Conservation (phyloP, 345 rosid species). For the Durio zibethinus region DNA sequence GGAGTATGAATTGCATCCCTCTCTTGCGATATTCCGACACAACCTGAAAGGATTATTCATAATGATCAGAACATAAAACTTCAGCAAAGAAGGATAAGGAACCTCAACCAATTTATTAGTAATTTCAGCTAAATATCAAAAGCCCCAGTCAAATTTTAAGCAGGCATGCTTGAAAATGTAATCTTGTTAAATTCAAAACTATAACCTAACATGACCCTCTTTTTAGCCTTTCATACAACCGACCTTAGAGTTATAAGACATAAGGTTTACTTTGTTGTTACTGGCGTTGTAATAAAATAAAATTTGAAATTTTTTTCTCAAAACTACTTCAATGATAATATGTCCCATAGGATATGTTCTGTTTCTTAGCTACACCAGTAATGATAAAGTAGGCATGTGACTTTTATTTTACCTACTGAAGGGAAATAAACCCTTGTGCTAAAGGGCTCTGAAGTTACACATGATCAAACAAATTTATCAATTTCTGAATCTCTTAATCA, state of each 20-base stretch:
- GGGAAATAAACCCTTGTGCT: not conserved
- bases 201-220: too few relatives aligned
- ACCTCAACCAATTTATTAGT: not conserved
- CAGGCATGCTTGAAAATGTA: not conserved
- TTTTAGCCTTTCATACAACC: too few relatives aligned
- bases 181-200: too few relatives aligned
- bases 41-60: constrained; percentile 45
- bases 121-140: not conserved
- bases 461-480: not conserved
- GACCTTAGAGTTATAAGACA: too few relatives aligned
- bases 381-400: not conserved
- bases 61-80: not conserved
- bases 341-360: not conserved
- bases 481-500: not conserved
- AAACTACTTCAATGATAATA: not conserved
- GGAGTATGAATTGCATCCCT: constrained; percentile 68
- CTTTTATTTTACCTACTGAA: not conserved
- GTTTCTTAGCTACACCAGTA: not conserved
- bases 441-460: not conserved
- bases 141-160: not conserved
- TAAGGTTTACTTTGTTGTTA: too few relatives aligned
- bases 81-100: not conserved
- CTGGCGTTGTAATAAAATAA: not conserved
- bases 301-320: not conserved
- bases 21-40: constrained; percentile 60